Base-by-base conservation (phyloP, 768 basidiomycete species). In the Termitomyces sp. region DNA sequence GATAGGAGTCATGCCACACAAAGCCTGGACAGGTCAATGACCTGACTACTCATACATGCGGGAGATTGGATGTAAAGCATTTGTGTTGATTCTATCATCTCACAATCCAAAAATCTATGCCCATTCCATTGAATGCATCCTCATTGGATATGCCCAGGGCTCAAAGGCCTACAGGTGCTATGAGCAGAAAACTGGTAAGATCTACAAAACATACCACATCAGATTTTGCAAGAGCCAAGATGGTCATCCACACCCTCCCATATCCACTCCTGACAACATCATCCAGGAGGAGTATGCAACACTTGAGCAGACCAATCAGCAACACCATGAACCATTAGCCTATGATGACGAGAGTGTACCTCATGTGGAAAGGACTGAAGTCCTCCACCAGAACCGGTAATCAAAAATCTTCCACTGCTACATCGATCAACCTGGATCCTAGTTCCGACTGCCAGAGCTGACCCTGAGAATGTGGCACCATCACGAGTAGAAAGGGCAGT, bases 41-140 rank as follows among this genome's bases (percentile, higher is more conserved):
- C n/a, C n/a, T n/a, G n/a, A n/a, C n/a, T n/a, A n/a, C n/a, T n/a
- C n/a, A n/a, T n/a, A n/a, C n/a, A n/a, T n/a, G n/a, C n/a, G n/a
- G n/a, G n/a, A n/a, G n/a, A n/a, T n/a, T n/a, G n/a, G n/a, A n/a
- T n/a, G n/a, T n/a, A n/a, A n/a, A n/a, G n/a, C 66, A 10, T 74
- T 70, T 50, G 70, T 71, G 35, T 67, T 70, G n/a, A 63, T 71
- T 9, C 69, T 65, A 37, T 69, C 73, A 48, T 59, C 67, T 15
- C 66, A 71, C 45, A 63, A 68, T 28, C 64, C 65, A 1, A 68
- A 68, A 33, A 61, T 70, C 35, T 65, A 50, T 43, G 61, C 58
- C 11, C 55, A 56, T 1, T 64, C 64, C 1, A 42, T 66, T 21
- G 69, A 73, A 61, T 77, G 77, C 53, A 55, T 72, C 1, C 72